Conservation (phyloP, 2,329 filamentous ascomycete genomes). For the Mollisiaceae sp. region DNA sequence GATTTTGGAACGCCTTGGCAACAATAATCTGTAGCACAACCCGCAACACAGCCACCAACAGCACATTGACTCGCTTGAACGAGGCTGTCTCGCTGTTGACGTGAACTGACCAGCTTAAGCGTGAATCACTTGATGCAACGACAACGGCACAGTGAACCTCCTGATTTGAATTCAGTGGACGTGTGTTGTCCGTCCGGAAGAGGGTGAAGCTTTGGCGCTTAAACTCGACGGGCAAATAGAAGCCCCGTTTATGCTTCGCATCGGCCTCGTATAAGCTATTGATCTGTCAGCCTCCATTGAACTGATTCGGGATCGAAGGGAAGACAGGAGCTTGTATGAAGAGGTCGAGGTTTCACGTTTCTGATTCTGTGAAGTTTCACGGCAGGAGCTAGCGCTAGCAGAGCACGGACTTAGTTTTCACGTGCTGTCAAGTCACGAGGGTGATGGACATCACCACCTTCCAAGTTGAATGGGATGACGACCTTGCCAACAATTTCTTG, state of each 20-base stretch:
- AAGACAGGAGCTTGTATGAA: background rate
- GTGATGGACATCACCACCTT: background rate
- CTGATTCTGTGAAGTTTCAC: background rate
- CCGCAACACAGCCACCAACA: slow-evolving; percentile 24
- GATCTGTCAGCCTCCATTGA: background rate
- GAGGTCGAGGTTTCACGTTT: slow-evolving; percentile 3
- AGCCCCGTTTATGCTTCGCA: slow-evolving; percentile 12
- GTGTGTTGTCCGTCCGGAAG: slow-evolving; percentile 3
- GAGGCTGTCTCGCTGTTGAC: slow-evolving; percentile 18
- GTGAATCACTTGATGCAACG: slow-evolving; percentile 13
- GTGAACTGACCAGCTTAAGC: slow-evolving; percentile 12
- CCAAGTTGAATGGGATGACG: background rate
- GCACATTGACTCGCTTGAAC: slow-evolving; percentile 8
- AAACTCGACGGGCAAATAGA: slow-evolving; percentile 3
- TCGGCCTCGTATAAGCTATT: background rate
- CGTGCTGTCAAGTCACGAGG: background rate
- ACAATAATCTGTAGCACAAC: slow-evolving; percentile 21
- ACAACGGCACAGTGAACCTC: slow-evolving; percentile 16
- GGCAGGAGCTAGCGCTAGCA: background rate
- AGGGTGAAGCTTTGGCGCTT: background rate
- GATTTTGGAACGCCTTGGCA: slow-evolving; percentile 25
- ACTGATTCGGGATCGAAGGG: background rate
- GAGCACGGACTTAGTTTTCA: background rate
- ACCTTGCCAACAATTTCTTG: background rate
- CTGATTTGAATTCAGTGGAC: background rate